Conservation (phyloP, 208 protist genomes). For the Phytomonas francai region DNA sequence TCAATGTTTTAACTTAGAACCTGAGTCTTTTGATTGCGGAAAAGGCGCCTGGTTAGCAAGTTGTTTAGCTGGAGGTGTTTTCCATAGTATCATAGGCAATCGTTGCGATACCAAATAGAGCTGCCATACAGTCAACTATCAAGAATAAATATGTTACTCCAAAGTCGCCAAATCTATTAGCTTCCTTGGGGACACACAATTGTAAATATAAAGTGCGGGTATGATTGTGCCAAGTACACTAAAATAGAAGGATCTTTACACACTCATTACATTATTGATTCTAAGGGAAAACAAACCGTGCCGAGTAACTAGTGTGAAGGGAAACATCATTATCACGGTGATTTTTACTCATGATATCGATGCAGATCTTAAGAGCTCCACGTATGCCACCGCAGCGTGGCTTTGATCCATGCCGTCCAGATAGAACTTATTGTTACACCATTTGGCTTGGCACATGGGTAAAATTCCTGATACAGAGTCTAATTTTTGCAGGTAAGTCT, state of each 20-base stretch:
- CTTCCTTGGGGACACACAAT: slow-evolving; percentile 26
- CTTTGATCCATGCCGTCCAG: neutral
- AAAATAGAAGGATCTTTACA: slow-evolving; percentile 42
- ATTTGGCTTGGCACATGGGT: neutral
- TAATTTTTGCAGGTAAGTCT: neutral
- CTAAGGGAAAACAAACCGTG: slow-evolving; percentile 28
- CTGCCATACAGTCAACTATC: slow-evolving; percentile 30
- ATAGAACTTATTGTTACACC: neutral
- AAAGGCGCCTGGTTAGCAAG: neutral
- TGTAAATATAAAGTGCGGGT: slow-evolving; percentile 53
- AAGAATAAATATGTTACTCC: slow-evolving; percentile 37
- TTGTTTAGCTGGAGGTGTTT: slow-evolving; percentile 22
- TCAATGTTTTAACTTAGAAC: neutral
- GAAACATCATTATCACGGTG: slow-evolving; percentile 20
- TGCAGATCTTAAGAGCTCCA: slow-evolving; percentile 58
- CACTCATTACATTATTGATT: slow-evolving; percentile 37
- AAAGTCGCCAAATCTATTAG: slow-evolving; percentile 27
- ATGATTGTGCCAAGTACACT: slow-evolving; percentile 55
- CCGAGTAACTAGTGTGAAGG: slow-evolving; percentile 16
- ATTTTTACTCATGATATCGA: slow-evolving; percentile 33
- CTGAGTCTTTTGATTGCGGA: neutral
- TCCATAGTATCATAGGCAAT: slow-evolving; percentile 33
- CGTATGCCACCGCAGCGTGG: slow-evolving; percentile 45
- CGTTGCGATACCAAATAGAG: slow-evolving; percentile 28
- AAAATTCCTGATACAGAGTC: neutral